Conservation (phyloP, 768 basidiomycete species). For the Strobilomyces echinocephalus region DNA sequence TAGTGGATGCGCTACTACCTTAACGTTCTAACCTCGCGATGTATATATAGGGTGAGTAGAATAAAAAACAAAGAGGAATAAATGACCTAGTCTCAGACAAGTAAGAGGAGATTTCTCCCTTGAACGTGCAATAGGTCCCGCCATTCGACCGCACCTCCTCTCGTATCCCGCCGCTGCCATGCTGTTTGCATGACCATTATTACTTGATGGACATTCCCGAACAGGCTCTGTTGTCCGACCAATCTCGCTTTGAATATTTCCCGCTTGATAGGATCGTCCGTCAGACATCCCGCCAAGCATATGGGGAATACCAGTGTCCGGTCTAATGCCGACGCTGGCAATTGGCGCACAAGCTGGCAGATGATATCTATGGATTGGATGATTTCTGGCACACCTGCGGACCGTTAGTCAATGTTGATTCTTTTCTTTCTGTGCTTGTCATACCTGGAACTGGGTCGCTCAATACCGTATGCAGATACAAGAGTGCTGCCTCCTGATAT, state of each 20-base stretch:
- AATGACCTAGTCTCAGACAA: constrained; percentile 23
- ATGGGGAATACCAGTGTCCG: constrained; percentile 69
- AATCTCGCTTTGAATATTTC: constrained; percentile 58
- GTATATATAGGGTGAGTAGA: constrained; percentile 16
- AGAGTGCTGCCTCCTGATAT: constrained; percentile 59
- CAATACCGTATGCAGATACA: constrained; percentile 69
- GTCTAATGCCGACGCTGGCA: constrained; percentile 59
- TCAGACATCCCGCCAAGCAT: constrained; percentile 69
- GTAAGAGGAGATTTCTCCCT: constrained; percentile 26
- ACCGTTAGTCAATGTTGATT: constrained; percentile 1
- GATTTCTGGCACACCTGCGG: constrained; percentile 69
- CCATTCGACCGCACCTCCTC: constrained; percentile 53
- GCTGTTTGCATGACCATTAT: constrained; percentile 61
- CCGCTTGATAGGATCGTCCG: constrained; percentile 55
- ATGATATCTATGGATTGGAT: constrained; percentile 50
- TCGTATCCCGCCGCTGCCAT: constrained; percentile 62
- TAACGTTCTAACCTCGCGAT: constrained; percentile 5
- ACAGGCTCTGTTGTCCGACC: constrained; percentile 48
- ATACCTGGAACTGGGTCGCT: constrained; percentile 67
- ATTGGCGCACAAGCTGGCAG: constrained; percentile 46
- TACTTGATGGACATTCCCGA: constrained; percentile 57
- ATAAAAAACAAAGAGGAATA: constrained; percentile 9
- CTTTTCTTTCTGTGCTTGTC: constrained; percentile 18
- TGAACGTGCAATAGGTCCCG: constrained; percentile 44
- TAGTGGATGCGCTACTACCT: constrained; percentile 15